Evolutionary conservation across 176 grass and related monocot species (phyloP).

Genomic region (Lolium rigidum): DNA sequence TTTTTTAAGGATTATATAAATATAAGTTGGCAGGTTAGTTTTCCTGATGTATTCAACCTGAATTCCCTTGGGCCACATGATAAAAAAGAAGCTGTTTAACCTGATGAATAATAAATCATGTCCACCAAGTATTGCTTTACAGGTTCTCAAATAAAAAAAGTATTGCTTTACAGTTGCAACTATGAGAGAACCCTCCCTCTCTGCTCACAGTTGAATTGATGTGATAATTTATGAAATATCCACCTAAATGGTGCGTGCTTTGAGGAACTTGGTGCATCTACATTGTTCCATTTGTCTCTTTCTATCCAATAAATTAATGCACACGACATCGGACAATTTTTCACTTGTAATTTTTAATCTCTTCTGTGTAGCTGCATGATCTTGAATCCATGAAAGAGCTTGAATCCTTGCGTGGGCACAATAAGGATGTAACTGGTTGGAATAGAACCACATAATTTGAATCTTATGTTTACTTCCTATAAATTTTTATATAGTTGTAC

Average conservation of each 20-base stretch:
- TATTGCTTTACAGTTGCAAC: no score
- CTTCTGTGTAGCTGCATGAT: slow-evolving; percentile 86
- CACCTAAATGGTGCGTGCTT: background rate
- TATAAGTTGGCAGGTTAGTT: background rate
- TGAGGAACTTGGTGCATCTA: background rate
- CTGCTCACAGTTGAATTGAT: background rate
- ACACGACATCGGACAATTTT: background rate
- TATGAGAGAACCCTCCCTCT: background rate
- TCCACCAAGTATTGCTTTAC: background rate
- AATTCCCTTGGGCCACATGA: background rate
- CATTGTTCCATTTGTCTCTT: no score
- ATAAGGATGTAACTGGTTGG: slow-evolving; percentile 94
- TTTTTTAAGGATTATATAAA: no score
- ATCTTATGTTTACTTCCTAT: slow-evolving; percentile 28
- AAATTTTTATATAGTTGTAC: background rate
- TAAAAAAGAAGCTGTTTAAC: slow-evolving; percentile 7
- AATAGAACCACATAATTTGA: slow-evolving; percentile 36
- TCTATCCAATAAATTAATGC: slow-evolving; percentile 30
- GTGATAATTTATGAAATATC: background rate
- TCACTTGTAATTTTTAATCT: slow-evolving; percentile 43
- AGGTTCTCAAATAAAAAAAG: no score
- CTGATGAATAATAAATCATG: slow-evolving; percentile 9
- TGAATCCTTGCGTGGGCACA: slow-evolving; percentile 96
- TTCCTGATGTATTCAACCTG: background rate
- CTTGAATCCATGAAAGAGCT: slow-evolving; percentile 99